These are phyloP conservation scores for Penicillium cinerascens DNA, from an alignment of 495 filamentous ascomycete species.

Conservation along the genomic window DNA sequence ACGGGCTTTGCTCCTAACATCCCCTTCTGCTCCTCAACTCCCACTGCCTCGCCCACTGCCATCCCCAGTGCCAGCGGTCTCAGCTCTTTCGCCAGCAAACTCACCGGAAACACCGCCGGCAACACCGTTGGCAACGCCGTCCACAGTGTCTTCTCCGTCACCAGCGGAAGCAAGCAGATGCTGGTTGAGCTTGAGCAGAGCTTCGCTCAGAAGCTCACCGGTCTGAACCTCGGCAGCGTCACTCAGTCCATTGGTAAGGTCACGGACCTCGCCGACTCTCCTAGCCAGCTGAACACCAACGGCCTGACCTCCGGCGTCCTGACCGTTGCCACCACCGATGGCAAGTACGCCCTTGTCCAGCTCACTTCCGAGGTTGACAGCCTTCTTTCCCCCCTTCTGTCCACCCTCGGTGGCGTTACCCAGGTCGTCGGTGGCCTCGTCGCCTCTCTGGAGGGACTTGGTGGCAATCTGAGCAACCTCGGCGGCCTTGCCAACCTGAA, in stretches of 20 bases:
- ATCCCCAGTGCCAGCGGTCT: not conserved
- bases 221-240: conserved; percentile 11
- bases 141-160: conserved; percentile 18
- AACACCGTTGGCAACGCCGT: not conserved
- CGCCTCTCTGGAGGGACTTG: conserved; percentile 12
- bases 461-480: not conserved
- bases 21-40: conserved; percentile 12
- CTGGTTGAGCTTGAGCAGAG: conserved; percentile 18
- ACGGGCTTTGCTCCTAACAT: conserved; percentile 9
- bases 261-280: conserved; percentile 15
- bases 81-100: not conserved
- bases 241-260: conserved; percentile 16
- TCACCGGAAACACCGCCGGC: not conserved
- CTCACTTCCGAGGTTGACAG: conserved; percentile 13
- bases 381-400: conserved; percentile 28
- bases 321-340: conserved; percentile 13
- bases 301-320: conserved; percentile 9
- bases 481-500: conserved; percentile 4
- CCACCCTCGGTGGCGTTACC: conserved; percentile 49
- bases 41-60: conserved; percentile 3
- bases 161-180: conserved; percentile 17
- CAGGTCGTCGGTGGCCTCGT: conserved; percentile 46
- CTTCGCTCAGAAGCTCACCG: conserved; percentile 12
- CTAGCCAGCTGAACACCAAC: conserved; percentile 9
- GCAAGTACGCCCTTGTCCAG: conserved; percentile 20